Percentiles rank a stretch among this genome's conserved stretches.
Evolutionary conservation across 306 rosid species (phyloP).

Genomic region (Dalbergia cultrata): DNA sequence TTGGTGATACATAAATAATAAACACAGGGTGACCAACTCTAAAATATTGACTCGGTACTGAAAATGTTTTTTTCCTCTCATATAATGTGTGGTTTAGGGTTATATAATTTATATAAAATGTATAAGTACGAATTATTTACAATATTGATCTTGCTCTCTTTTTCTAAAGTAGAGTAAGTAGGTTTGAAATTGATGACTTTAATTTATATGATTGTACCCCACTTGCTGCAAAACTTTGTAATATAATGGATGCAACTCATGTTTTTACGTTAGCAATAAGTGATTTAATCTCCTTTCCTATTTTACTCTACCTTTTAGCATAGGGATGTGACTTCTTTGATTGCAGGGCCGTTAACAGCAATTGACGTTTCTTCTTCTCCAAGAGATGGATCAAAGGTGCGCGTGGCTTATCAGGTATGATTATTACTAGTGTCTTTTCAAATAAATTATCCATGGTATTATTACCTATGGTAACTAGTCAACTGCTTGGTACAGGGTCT

Average conservation of each 20-base stretch:
- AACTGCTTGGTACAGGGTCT: conserved; percentile 63
- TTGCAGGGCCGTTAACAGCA: conserved; percentile 82
- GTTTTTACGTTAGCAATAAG: conserved; percentile 36
- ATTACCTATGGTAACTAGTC: conserved; percentile 44
- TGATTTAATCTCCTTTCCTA: conserved; percentile 15
- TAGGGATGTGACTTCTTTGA: conserved; percentile 39
- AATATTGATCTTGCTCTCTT: not conserved
- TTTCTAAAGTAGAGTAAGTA: not conserved
- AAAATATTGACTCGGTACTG: conserved; percentile 6
- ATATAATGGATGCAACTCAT: not conserved
- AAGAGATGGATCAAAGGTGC: conserved; percentile 72
- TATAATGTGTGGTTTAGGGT: not conserved
- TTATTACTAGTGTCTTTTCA: conserved; percentile 28
- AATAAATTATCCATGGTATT: conserved; percentile 29
- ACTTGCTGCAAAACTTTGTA: not conserved
- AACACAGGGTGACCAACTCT: not conserved
- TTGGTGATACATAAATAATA: not conserved
- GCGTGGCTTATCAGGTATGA: conserved; percentile 90
- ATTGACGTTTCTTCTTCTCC: conserved; percentile 52
- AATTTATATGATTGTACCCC: not conserved
- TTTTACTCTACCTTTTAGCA: conserved; percentile 25
- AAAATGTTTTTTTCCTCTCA: conserved; percentile 5
- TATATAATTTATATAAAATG: not conserved
- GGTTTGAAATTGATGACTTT: conserved; percentile 5
- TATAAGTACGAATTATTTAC: conserved; percentile 11